phyloP scores from a whole-genome alignment of 805 yeast genomes.

The Metschnikowia aberdeeniae region DNA sequence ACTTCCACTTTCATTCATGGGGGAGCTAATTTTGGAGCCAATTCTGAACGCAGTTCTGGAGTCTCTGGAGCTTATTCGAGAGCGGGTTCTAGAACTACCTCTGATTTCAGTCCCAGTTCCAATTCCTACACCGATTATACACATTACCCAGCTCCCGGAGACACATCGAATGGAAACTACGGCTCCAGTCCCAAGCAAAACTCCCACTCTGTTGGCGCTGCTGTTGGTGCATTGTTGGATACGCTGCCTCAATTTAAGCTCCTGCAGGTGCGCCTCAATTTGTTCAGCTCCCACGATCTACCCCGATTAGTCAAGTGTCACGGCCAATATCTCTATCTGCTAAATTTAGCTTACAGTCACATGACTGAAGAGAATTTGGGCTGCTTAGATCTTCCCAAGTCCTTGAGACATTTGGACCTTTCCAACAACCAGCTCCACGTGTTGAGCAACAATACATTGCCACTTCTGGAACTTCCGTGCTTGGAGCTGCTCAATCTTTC shows the following conservation, averaged over 20 bases:
- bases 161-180: too few relatives aligned
- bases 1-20: too few relatives aligned
- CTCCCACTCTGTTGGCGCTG: too few relatives aligned
- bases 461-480: conserved; percentile 13
- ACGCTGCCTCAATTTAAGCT: conserved; percentile 7
- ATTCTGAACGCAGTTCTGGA: too few relatives aligned
- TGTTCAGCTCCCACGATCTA: conserved; percentile 16
- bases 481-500: conserved; percentile 19
- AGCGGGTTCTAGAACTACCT: too few relatives aligned
- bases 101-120: too few relatives aligned
- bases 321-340: conserved; percentile 1
- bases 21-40: too few relatives aligned
- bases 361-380: conserved; percentile 19
- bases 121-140: too few relatives aligned
- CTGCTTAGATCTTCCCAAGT: conserved; percentile 18
- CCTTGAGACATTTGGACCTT: conserved; percentile 20
- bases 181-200: too few relatives aligned
- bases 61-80: too few relatives aligned
- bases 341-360: conserved; percentile 28
- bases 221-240: neutral
- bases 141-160: too few relatives aligned
- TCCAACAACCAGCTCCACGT: conserved; percentile 24
- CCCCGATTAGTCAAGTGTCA: neutral
- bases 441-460: conserved; percentile 16
- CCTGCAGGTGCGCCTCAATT: conserved; percentile 13